These are phyloP conservation scores for Boletus rubroflammeus DNA, from an alignment of 768 basidiomycete genomes.

Conservation along the genomic window DNA sequence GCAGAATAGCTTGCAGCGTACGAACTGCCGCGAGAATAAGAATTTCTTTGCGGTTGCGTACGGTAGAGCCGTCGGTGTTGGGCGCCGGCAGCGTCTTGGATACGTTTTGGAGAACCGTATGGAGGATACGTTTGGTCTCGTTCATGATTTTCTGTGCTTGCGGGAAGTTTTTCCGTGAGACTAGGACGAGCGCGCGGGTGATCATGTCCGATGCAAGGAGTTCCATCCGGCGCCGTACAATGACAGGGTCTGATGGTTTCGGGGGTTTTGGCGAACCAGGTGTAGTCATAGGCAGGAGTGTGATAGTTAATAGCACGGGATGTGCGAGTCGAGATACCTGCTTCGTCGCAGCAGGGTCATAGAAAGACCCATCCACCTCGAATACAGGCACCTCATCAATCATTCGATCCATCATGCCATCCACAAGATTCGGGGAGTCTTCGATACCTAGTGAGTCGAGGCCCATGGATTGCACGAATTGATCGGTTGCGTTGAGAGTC, in stretches of 20 bases:
- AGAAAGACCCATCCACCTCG: conserved; percentile 94
- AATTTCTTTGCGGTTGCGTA: conserved; percentile 75
- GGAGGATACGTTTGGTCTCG: conserved; percentile 89
- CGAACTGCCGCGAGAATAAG: conserved; percentile 69
- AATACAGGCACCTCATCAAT: conserved; percentile 97
- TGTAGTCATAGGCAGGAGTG: conserved; percentile 60
- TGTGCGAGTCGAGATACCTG: conserved; percentile 85
- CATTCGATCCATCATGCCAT: conserved; percentile 95
- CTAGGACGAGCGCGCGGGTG: conserved; percentile 87
- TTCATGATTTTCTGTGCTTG: conserved; percentile 89
- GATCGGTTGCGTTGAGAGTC: conserved; percentile 77
- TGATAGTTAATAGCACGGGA: conserved; percentile 92
- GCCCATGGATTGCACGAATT: conserved; percentile 84
- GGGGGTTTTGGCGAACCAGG: conserved; percentile 34
- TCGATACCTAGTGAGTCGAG: conserved; percentile 71
- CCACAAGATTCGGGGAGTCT: conserved; percentile 67
- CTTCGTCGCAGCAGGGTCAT: conserved; percentile 82
- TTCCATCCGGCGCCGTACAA: conserved; percentile 94
- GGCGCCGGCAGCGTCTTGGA: conserved; percentile 68
- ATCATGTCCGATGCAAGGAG: conserved; percentile 97
- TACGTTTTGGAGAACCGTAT: conserved; percentile 84
- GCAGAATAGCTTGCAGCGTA: conserved; percentile 78
- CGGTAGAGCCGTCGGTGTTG: conserved; percentile 40
- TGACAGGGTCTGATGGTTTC: conserved; percentile 72
- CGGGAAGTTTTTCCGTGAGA: conserved; percentile 84